Evolutionary conservation across 1,139 yeast species (phyloP).

Genomic region (Nakaseomyces glabratus): DNA sequence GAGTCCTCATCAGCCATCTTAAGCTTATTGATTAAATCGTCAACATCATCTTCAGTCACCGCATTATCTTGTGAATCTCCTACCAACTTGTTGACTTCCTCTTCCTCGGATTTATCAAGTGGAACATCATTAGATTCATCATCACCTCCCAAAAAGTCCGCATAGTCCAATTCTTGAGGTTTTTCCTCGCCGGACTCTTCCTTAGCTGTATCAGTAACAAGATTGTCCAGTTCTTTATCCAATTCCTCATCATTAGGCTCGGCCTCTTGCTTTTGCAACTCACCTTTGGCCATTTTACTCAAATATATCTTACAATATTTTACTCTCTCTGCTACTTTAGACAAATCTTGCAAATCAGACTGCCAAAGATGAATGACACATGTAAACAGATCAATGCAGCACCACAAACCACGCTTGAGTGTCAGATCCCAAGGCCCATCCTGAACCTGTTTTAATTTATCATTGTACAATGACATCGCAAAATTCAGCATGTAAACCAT

Average conservation of each 20-base stretch:
- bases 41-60: conserved; percentile 10
- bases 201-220: background rate
- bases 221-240: conserved; percentile 1
- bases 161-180: conserved; percentile 1
- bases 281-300: conserved; percentile 22
- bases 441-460: conserved; percentile 20
- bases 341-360: conserved; percentile 10
- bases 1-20: conserved; percentile 9
- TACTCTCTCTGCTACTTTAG: conserved; percentile 18
- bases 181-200: conserved; percentile 4
- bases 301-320: conserved; percentile 27
- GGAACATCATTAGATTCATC: background rate
- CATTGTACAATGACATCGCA: conserved; percentile 27
- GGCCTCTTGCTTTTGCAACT: conserved; percentile 11
- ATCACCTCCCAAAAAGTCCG: background rate
- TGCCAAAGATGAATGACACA: conserved; percentile 24
- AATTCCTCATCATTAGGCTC: conserved; percentile 1
- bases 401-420: conserved; percentile 26
- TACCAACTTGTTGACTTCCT: conserved; percentile 1
- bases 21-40: conserved; percentile 12
- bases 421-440: conserved; percentile 18
- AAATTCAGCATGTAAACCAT: conserved; percentile 24
- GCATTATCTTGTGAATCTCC: conserved; percentile 3
- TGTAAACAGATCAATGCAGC: conserved; percentile 27
- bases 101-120: conserved; percentile 8